These are phyloP conservation scores for Gyrodon lividus DNA, from an alignment of 768 basidiomycete genomes.

Conservation along the genomic window DNA sequence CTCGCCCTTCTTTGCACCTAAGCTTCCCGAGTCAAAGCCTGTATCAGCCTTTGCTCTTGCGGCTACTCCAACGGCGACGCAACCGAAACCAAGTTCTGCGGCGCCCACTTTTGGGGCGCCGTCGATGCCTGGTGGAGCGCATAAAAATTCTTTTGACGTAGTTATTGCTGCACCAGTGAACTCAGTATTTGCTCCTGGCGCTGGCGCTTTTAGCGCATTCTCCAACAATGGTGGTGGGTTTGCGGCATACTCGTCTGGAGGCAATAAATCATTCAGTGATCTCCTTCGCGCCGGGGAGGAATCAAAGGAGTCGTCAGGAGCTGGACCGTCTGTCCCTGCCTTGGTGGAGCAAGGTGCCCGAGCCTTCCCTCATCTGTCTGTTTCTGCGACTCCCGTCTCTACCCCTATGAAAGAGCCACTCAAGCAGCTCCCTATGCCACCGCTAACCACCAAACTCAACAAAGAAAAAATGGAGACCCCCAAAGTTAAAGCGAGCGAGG, in stretches of 20 bases:
- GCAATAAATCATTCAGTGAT: conserved; percentile 59
- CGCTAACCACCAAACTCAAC: background rate
- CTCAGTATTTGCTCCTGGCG: conserved; percentile 12
- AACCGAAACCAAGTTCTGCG: conserved; percentile 19
- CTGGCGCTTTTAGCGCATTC: conserved; percentile 29
- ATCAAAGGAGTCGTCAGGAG: conserved; percentile 22
- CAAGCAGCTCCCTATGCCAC: background rate
- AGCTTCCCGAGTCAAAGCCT: conserved; percentile 29
- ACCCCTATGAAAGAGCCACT: conserved; percentile 15
- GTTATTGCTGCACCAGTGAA: conserved; percentile 4
- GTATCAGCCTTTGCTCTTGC: conserved; percentile 40
- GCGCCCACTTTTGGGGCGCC: conserved; percentile 41
- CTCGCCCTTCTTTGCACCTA: conserved; percentile 56
- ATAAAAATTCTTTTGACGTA: conserved; percentile 19
- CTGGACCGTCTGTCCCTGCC: conserved; percentile 16
- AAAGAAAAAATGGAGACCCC: background rate
- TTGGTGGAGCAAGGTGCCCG: conserved; percentile 3
- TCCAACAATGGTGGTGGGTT: conserved; percentile 44
- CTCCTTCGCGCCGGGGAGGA: conserved; percentile 46
- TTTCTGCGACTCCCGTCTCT: conserved; percentile 13
- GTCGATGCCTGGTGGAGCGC: conserved; percentile 29
- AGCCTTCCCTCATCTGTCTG: background rate
- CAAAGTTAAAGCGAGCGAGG: conserved; percentile 1
- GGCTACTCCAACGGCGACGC: conserved; percentile 15
- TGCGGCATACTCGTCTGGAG: conserved; percentile 46